Conservation (phyloP, 805 yeast species). For the Candida silvatica region DNA sequence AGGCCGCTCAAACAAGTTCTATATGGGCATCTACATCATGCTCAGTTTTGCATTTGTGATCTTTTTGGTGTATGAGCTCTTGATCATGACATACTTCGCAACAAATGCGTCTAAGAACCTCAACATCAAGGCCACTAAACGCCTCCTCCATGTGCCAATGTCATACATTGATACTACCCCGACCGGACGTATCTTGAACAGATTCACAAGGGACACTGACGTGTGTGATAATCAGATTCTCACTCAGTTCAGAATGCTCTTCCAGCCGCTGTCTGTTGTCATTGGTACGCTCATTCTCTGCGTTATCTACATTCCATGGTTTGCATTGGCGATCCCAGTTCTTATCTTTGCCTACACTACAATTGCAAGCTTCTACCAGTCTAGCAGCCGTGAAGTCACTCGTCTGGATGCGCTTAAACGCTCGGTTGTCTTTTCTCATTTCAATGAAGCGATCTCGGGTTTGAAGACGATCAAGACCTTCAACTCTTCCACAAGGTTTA, state of each 20-base stretch:
- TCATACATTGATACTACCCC: conserved; percentile 79
- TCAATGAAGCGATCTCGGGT: conserved; percentile 63
- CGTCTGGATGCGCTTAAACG: conserved; percentile 67
- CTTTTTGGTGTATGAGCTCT: conserved; percentile 33
- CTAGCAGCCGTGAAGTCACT: conserved; percentile 66
- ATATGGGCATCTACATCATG: conserved; percentile 69
- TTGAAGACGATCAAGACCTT: conserved; percentile 59
- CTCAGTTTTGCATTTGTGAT: conserved; percentile 42
- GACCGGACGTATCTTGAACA: conserved; percentile 74
- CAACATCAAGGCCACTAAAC: conserved; percentile 41
- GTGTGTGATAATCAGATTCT: conserved; percentile 71
- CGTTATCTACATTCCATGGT: conserved; percentile 66
- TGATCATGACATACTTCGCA: conserved; percentile 37
- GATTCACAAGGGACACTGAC: conserved; percentile 86
- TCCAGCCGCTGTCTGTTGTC: conserved; percentile 44
- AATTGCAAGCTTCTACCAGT: conserved; percentile 52
- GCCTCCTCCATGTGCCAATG: conserved; percentile 72
- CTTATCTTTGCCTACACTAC: conserved; percentile 35
- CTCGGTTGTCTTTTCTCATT: conserved; percentile 61
- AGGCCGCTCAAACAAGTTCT: conserved; percentile 39
- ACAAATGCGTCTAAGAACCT: conserved; percentile 47
- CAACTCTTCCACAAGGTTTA: conserved; percentile 31
- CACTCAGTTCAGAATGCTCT: conserved; percentile 56
- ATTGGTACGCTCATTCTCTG: conserved; percentile 58
- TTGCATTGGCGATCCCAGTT: conserved; percentile 59